Base-by-base conservation (phyloP, 164 flowering plant species). In the Magnolia officinalis region DNA sequence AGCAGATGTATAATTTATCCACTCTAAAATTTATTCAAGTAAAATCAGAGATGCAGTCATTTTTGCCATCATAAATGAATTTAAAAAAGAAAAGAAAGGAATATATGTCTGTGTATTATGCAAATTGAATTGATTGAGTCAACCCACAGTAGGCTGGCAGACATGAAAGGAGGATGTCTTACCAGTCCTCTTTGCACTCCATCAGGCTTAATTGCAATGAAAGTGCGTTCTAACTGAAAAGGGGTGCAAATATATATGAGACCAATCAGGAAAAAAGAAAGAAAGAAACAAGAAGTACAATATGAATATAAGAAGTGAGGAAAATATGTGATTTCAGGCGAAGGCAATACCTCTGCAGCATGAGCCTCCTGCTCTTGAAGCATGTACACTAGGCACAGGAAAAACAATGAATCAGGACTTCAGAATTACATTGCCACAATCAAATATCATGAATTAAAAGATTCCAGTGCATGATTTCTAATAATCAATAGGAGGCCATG, bases 181-280 rank as follows among this genome's bases (percentile, higher is more conserved):
- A 96, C 99, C 92, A 96, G 88, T 21, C 98, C 99, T 84, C 99
- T 89, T 80, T 96, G 99, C 66, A 96, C 98, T 83, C 99, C 99
- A 85, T 96, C 99, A 65, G 98, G 99, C 86, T 96, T 94, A 82
- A 94, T 96, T 63, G 98, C 97, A 80, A 96, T 96, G 83, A 96
- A 96, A 74, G 97, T 96, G 64, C 93, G 90, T 85, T 96, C 99
- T 87, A 96, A 68, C 98, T 94, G 81, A 23, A 78, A 26, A 72
- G 18, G 13, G 68, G 24, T 20, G 19, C 20, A 37, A 63, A 50
- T 50, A 20, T 52, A n/a, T 52, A 4, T 52, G 3, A 11, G 63
- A 72, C 70, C 16, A 76, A 4, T 23, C 11, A 13, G 45, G 45
- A 75, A 18, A 51, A 51, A 2, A 18, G 10, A 29, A 65, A 59